Base-by-base conservation (phyloP, 2,329 filamentous ascomycete genomes). In the Scedosporium aurantiacum region DNA sequence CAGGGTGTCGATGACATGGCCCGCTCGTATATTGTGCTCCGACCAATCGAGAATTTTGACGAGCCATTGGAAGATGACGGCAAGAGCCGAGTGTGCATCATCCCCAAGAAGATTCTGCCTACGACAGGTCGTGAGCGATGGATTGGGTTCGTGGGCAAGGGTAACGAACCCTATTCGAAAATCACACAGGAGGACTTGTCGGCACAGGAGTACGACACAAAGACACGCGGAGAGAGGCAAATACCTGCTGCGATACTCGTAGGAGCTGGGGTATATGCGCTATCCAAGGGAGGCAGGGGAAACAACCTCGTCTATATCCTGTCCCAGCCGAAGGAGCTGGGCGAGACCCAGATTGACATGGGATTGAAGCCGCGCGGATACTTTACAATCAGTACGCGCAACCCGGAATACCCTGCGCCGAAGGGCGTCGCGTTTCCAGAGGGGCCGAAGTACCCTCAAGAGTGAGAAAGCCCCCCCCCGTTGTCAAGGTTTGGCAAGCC, bases 61-160 rank as follows among this genome's bases (percentile, higher is more conserved):
- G 69, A 70, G 52, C 85, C 86, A 65, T 77, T 94, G 45, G 79
- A 82, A 23, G 72, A 75, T 6, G 77, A 82, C 63, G 77, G 80
- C 12, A 88, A 88, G 69, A 87, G 85, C 62, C 84, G 91, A 14
- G 75, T 96, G 3, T 77, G 95, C 59, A 85, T 87, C 0, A 74
- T 97, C 18, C 91, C 91, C 0, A 96, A 96, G 75, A 96, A 96
- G 72, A 82, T 84, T 2, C 82, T 94, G 8, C 91, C 91, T 0
- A 81, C 81, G 60, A 87, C 82, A 21, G 82, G 82, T 14, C 76
- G 75, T 10, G 90, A 95, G 66, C 78, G 84, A 10, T 92, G 90
- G 74, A 87, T 94, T 79, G 83, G 83, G 1, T 95, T 96, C 71
- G 89, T 96, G 1, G 89, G 95, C 70, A 92, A 92, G 72, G 77